Percentiles rank a stretch among this genome's conserved stretches.
These are phyloP conservation scores for Calonectria honghensis DNA, from an alignment of 2,329 filamentous ascomycete species.

Conservation along the genomic window DNA sequence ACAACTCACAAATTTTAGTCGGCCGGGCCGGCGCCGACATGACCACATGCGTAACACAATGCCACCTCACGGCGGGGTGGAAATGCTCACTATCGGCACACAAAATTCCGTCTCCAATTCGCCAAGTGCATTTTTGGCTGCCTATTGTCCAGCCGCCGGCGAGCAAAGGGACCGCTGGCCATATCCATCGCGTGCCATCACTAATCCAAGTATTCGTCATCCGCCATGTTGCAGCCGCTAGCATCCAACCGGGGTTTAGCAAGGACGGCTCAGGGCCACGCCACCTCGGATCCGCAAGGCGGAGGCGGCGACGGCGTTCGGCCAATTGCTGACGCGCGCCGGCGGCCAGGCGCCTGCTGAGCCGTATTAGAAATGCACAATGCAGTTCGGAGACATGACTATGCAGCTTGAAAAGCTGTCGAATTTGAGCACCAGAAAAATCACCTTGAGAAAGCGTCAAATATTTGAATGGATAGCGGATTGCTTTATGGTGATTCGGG, in stretches of 20 bases:
- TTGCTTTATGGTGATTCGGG: not conserved
- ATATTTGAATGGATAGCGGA: not conserved
- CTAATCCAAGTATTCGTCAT: constrained; percentile 17
- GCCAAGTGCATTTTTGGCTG: constrained; percentile 1
- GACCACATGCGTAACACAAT: constrained; percentile 19
- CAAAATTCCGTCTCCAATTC: not conserved
- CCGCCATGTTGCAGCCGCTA: not conserved
- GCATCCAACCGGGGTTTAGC: constrained; percentile 1
- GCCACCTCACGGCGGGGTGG: constrained; percentile 10
- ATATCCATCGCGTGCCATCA: not conserved
- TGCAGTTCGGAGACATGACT: not conserved
- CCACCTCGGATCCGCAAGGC: constrained; percentile 11
- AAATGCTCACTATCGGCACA: not conserved
- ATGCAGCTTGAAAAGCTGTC: not conserved
- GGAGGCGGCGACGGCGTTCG: not conserved
- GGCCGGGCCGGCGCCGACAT: constrained; percentile 23
- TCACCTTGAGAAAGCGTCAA: not conserved
- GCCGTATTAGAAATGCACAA: constrained; percentile 14
- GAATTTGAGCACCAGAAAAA: not conserved
- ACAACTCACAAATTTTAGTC: not conserved
- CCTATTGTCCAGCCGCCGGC: constrained; percentile 22
- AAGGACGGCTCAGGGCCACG: not conserved
- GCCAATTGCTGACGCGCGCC: not conserved
- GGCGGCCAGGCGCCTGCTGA: not conserved
- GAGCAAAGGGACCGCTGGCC: constrained; percentile 14